Evolutionary conservation across 345 rosid species (phyloP).

Genomic region (Eucalyptus pauciflora): DNA sequence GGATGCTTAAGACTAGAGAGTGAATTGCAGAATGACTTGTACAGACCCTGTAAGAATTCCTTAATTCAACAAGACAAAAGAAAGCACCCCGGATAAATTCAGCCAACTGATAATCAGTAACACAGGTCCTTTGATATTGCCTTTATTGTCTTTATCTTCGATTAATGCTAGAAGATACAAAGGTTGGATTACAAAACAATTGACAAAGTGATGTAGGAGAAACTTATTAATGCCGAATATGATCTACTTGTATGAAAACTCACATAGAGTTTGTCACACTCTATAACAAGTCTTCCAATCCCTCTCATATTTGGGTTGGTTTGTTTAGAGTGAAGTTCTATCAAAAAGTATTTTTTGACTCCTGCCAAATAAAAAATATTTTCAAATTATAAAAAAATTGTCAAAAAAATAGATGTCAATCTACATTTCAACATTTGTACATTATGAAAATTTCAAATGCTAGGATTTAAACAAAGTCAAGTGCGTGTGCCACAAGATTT

Average conservation of each 20-base stretch:
- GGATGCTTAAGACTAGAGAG: not conserved
- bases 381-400: not conserved
- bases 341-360: not conserved
- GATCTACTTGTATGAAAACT: not conserved
- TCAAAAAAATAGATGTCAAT: not conserved
- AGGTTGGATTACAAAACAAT: not conserved
- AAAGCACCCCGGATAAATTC: not conserved
- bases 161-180: not conserved
- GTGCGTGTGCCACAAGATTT: not conserved
- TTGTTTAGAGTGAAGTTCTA: not conserved
- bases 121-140: not conserved
- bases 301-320: not conserved
- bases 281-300: not conserved
- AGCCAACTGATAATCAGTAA: not conserved
- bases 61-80: not conserved
- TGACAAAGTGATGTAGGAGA: not conserved
- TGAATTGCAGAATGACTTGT: not conserved
- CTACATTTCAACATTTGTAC: not conserved
- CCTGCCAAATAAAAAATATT: not conserved
- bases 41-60: not conserved
- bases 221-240: not conserved
- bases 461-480: not conserved
- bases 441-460: not conserved
- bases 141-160: not conserved
- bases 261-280: not conserved